Evolutionary conservation across 2,329 filamentous ascomycete species (phyloP), one percentile per base, ranked within the genome.

Genomic region (Blastomyces parvus): DNA sequence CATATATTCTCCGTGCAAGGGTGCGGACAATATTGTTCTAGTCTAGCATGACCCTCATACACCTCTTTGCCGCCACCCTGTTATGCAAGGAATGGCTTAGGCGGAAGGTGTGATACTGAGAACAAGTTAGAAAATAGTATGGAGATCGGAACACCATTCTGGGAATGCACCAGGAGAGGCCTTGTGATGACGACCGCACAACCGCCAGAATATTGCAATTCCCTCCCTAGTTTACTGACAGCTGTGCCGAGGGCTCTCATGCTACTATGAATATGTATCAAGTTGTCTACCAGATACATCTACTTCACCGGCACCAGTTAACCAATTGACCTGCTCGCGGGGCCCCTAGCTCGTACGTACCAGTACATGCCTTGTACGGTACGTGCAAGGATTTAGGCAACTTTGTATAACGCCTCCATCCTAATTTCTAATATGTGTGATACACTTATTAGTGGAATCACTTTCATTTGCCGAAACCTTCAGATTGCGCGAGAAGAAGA

Each of bases 391-490:
- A n/a, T 55, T 55, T 55, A n/a, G 52, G 52, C 27, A 19, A 30
- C 27, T 55, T n/a, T 36, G 30, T 36, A n/a, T 33, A 55, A 36
- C 52, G 8, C 14, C 27, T 55, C 6, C 27, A 55, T 55, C 8
- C 33, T 55, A 3, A 52, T 17, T 14, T n/a, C 11, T 22, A 52
- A 52, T 30, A 30, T 52, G 48, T 52, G 48, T 52, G 22, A 22
- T 30, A 30, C 27, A 11, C 40, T 19, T 44, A 44, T 44, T 44
- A 55, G 52, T 27, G 27, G 25, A 55, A 33, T 27, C 52, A 33
- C n/a, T 57, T 57, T 40, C 55, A 57, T 57, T 38, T 57, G 36
- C 55, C 55, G 55, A 40, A 57, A 57, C 30, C 36, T 42, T 57
- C 42, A 40, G 4, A 25, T 14, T 2, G 22, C 11, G n/a, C 36